A percentile compares a stretch with the other conserved stretches of the same genome.
phyloP scores from a whole-genome alignment of 2,329 filamentous ascomycete species.

The Fusarium falciforme region DNA sequence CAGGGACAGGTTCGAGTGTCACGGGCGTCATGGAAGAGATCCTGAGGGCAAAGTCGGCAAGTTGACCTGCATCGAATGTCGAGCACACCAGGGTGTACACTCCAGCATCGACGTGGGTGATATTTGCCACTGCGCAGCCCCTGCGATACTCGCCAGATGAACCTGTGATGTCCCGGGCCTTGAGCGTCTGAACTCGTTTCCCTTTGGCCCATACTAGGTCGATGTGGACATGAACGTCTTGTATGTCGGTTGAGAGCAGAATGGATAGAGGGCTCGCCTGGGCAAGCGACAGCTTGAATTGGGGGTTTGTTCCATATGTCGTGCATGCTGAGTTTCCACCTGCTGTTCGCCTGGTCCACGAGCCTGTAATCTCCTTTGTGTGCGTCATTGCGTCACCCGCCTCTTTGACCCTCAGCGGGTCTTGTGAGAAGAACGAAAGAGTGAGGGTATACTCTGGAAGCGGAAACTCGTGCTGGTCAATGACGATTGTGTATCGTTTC shows the following conservation, averaged over 20 bases:
- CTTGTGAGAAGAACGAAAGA: slow-evolving; percentile 81
- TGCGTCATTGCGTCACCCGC: slow-evolving; percentile 71
- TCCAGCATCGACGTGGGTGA: slow-evolving; percentile 71
- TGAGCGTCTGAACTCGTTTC: slow-evolving; percentile 75
- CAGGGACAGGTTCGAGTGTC: slow-evolving; percentile 69
- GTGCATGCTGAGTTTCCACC: slow-evolving; percentile 85
- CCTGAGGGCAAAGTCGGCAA: slow-evolving; percentile 78
- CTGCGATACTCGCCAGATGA: slow-evolving; percentile 91
- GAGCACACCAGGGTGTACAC: slow-evolving; percentile 90
- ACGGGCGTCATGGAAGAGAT: slow-evolving; percentile 74
- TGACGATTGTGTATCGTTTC: slow-evolving; percentile 69
- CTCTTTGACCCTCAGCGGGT: slow-evolving; percentile 68
- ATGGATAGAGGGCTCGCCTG: slow-evolving; percentile 73
- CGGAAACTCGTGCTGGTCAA: slow-evolving; percentile 83
- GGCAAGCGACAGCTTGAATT: slow-evolving; percentile 76
- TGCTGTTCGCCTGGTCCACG: slow-evolving; percentile 83
- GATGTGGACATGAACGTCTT: slow-evolving; percentile 82
- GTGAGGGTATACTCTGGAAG: slow-evolving; percentile 84
- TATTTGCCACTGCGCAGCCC: slow-evolving; percentile 78
- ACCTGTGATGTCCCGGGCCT: slow-evolving; percentile 80
- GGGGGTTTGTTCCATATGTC: slow-evolving; percentile 86
- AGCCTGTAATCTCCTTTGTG: slow-evolving; percentile 68
- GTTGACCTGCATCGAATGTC: slow-evolving; percentile 85
- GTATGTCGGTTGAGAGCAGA: slow-evolving; percentile 75
- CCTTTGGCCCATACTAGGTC: slow-evolving; percentile 85